Conservation (phyloP, 495 filamentous ascomycete species). For the Xylaria cubensis region DNA sequence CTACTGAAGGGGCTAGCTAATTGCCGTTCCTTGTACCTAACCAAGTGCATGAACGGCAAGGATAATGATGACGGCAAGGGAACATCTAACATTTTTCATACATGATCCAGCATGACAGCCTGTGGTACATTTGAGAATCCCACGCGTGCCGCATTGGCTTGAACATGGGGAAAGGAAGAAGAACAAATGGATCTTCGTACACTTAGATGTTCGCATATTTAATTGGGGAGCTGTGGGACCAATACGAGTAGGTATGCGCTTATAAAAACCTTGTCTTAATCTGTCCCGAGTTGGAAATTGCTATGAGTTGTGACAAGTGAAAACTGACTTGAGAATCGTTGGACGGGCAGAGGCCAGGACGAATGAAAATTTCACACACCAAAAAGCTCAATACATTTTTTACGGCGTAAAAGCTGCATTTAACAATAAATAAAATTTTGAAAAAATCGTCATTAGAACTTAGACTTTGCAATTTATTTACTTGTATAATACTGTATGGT, state of each 20-base stretch:
- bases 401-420: no score
- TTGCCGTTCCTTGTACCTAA: slow-evolving; percentile 13
- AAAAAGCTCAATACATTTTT: no score
- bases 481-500: no score
- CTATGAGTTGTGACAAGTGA: slow-evolving; percentile 1
- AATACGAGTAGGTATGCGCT: neutral
- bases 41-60: slow-evolving; percentile 17
- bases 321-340: neutral
- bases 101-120: neutral
- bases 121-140: slow-evolving; percentile 3
- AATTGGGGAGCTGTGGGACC: neutral
- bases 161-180: neutral
- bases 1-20: neutral
- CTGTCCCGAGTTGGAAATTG: neutral
- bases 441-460: no score
- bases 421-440: no score
- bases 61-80: slow-evolving; percentile 7
- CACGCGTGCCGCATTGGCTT: neutral
- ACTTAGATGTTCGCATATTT: neutral
- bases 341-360: no score
- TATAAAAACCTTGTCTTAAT: neutral
- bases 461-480: no score
- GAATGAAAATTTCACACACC: no score
- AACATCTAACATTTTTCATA: slow-evolving; percentile 8
- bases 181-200: neutral